These are phyloP conservation scores for Ambrosiella xylebori DNA, from an alignment of 2,329 filamentous ascomycete genomes.

Conservation along the genomic window DNA sequence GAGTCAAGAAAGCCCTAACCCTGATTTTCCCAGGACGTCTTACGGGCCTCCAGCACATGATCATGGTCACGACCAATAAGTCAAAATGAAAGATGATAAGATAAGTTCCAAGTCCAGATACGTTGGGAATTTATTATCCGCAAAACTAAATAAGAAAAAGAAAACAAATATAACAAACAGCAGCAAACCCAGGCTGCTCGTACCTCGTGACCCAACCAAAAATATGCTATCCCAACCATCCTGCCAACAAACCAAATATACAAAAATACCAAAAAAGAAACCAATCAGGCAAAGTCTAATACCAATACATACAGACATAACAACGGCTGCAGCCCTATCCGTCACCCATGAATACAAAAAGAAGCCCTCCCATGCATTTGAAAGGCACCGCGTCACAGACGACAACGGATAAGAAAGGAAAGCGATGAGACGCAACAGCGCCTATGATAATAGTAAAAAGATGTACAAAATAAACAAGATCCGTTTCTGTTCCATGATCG, in stretches of 20 bases:
- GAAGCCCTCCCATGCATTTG: neutral
- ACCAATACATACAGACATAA: neutral
- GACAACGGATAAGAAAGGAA: neutral
- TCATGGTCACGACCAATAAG: no score
- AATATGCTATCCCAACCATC: neutral
- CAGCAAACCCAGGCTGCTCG: no score
- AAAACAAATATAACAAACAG: no score
- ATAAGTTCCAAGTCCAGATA: no score
- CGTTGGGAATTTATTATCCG: neutral
- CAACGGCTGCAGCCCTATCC: neutral
- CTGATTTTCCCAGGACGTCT: no score
- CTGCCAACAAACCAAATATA: neutral
- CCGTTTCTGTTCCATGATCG: neutral
- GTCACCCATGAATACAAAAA: neutral
- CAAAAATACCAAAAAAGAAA: neutral
- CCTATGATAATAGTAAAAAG: slow-evolving; percentile 1
- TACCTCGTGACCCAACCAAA: no score
- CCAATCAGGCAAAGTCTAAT: neutral
- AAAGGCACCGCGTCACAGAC: neutral
- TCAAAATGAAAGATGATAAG: no score
- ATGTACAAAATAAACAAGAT: slow-evolving; percentile 7
- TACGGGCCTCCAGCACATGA: no score
- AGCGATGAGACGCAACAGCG: neutral
- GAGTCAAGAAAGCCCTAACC: no score
- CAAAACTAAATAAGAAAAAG: no score